Percentiles rank a stretch among this genome's conserved stretches.
phyloP scores from a whole-genome alignment of 164 flowering plant species.

The Tetrastigma voinierianum region DNA sequence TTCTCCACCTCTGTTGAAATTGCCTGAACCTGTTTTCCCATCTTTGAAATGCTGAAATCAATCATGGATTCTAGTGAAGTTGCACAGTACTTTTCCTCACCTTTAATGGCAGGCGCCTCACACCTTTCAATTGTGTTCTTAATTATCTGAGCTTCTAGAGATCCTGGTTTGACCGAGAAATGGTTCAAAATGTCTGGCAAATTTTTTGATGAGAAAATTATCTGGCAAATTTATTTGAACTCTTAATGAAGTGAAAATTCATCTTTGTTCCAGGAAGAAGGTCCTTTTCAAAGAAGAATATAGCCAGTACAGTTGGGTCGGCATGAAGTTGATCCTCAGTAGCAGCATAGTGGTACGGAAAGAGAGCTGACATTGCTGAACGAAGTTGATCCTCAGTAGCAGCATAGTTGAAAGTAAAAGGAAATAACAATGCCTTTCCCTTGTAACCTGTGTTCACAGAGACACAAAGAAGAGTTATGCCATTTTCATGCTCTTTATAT shows the following conservation, averaged over 20 bases:
- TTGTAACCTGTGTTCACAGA: slow-evolving; percentile 36
- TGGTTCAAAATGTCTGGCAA: slow-evolving; percentile 26
- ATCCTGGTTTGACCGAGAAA: slow-evolving; percentile 32
- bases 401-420: too few species aligned
- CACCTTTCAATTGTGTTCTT: slow-evolving; percentile 40
- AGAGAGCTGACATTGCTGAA: too few species aligned
- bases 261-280: slow-evolving; percentile 24
- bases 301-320: slow-evolving; percentile 32
- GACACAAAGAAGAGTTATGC: not conserved
- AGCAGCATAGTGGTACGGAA: slow-evolving; percentile 42
- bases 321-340: slow-evolving; percentile 35
- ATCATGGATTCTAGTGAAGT: slow-evolving; percentile 51
- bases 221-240: slow-evolving; percentile 12
- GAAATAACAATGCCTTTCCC: slow-evolving; percentile 40
- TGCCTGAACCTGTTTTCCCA: slow-evolving; percentile 32
- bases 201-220: slow-evolving; percentile 37
- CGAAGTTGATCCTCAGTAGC: too few species aligned
- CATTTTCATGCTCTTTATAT: too few species aligned
- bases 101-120: slow-evolving; percentile 27
- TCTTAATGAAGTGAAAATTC: slow-evolving; percentile 32
- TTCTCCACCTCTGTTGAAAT: slow-evolving; percentile 41
- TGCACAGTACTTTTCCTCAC: slow-evolving; percentile 51
- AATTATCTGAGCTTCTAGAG: slow-evolving; percentile 36
- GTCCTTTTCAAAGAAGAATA: slow-evolving; percentile 51
- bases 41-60: slow-evolving; percentile 41